Evolutionary conservation across 1,139 yeast genomes (phyloP).

Genomic region (Candida sanyaensis): DNA sequence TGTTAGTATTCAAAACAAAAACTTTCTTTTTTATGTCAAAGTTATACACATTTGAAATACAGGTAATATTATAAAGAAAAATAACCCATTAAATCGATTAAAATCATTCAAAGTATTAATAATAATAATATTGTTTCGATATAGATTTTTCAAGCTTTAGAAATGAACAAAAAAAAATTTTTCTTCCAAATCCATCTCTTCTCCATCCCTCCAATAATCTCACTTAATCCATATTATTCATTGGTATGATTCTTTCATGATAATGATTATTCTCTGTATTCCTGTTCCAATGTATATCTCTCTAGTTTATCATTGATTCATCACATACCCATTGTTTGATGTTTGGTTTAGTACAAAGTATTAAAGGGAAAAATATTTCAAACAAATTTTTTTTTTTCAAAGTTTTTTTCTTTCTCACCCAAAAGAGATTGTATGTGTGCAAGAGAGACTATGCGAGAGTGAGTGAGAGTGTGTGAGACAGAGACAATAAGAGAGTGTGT

Average conservation of each 20-base stretch:
- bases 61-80: too few relatives aligned
- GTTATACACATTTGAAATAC: too few relatives aligned
- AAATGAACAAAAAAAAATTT: too few relatives aligned
- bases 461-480: background rate
- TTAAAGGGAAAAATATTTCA: slow-evolving; percentile 6
- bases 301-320: background rate
- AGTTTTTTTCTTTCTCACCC: slow-evolving; percentile 12
- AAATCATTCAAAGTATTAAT: too few relatives aligned
- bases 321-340: slow-evolving; percentile 21
- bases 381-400: slow-evolving; percentile 8
- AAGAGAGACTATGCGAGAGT: slow-evolving; percentile 2
- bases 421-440: slow-evolving; percentile 2
- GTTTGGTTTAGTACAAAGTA: slow-evolving; percentile 11
- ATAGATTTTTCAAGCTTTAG: too few relatives aligned
- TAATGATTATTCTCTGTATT: background rate
- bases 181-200: too few relatives aligned
- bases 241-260: too few relatives aligned
- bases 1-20: slow-evolving; percentile 20
- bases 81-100: too few relatives aligned
- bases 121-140: too few relatives aligned
- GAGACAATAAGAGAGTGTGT: background rate
- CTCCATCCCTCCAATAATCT: too few relatives aligned
- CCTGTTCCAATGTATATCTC: background rate
- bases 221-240: too few relatives aligned
- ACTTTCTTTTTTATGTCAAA: too few relatives aligned